Base-by-base conservation (phyloP, 2,329 filamentous ascomycete species). In the Fusarium domesticum region DNA sequence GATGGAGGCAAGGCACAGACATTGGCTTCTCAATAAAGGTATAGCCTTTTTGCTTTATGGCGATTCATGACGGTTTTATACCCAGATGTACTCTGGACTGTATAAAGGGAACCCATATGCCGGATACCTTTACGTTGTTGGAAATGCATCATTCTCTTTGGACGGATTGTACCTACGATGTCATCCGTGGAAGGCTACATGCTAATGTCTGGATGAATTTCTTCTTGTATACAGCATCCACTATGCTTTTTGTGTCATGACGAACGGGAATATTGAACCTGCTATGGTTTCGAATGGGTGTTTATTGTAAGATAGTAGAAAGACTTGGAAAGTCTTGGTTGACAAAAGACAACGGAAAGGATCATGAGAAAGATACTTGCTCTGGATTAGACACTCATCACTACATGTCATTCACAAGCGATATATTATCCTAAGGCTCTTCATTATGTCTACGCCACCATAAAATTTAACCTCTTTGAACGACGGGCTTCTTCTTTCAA, bases 1-100 rank as follows among this genome's bases (percentile, higher is more conserved):
- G 80, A 86, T 36, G 78, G 73, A 1, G 84, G 83, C 11, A 74
- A 68, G 45, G 64, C 71, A 0, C 58, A 53, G 5, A 25, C 23
- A 12, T 28, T 28, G 23, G 23, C 23, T 11, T 28, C 23, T 28
- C 23, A 28, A 12, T 28, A 28, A 28, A 12, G 7, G n/a, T n/a
- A 28, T 28, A 28, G 23, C 10, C 23, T 28, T 28, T 4, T 4
- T 28, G 23, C n/a, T n/a, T n/a, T n/a, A n/a, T n/a, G n/a, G n/a
- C n/a, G n/a, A n/a, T n/a, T n/a, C n/a, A n/a, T n/a, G n/a, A n/a
- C n/a, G n/a, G n/a, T n/a, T n/a, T n/a, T n/a, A n/a, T n/a, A n/a
- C n/a, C n/a, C n/a, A n/a, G n/a, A n/a, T n/a, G n/a, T n/a, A n/a
- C n/a, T n/a, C n/a, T n/a, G n/a, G n/a, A n/a, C n/a, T n/a, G n/a